Evolutionary conservation across 768 basidiomycete genomes (phyloP).

Genomic region (Atractiella rhizophila): DNA sequence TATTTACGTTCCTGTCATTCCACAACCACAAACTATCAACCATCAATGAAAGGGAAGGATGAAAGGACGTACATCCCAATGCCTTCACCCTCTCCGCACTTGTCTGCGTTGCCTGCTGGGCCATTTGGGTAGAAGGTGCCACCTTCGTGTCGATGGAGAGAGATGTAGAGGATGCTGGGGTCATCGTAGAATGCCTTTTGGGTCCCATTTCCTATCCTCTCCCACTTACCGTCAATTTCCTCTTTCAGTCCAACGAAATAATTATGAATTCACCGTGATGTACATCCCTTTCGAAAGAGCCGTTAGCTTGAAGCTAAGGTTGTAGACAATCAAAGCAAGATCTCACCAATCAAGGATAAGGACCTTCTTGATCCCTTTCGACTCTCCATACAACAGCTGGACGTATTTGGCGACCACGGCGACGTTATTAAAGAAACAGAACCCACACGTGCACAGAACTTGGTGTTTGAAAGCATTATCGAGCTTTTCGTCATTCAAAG

Average conservation of each 20-base stretch:
- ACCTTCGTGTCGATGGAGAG: conserved; percentile 77
- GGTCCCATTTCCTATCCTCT: conserved; percentile 60
- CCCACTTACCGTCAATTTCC: not conserved
- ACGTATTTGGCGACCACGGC: conserved; percentile 69
- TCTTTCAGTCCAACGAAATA: not conserved
- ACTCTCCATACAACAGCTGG: conserved; percentile 28
- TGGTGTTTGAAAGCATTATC: conserved; percentile 54
- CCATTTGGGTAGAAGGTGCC: conserved; percentile 83
- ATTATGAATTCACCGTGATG: conserved; percentile 42
- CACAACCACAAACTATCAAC: not conserved
- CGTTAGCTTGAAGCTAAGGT: not conserved
- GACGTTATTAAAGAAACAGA: no score
- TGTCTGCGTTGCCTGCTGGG: conserved; percentile 61
- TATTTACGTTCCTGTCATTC: conserved; percentile 77
- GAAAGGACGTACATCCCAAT: conserved; percentile 41
- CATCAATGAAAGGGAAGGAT: not conserved
- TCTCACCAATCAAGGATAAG: conserved; percentile 84
- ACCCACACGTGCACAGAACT: conserved; percentile 81
- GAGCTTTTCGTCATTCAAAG: conserved; percentile 24
- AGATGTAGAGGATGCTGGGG: conserved; percentile 71
- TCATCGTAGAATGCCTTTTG: conserved; percentile 90
- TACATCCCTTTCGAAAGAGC: conserved; percentile 42
- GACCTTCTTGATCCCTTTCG: conserved; percentile 47
- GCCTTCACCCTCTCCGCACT: conserved; percentile 59
- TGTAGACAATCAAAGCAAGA: not conserved